phyloP scores from a whole-genome alignment of 345 rosid genomes.

The Euphorbia pulcherrima region DNA sequence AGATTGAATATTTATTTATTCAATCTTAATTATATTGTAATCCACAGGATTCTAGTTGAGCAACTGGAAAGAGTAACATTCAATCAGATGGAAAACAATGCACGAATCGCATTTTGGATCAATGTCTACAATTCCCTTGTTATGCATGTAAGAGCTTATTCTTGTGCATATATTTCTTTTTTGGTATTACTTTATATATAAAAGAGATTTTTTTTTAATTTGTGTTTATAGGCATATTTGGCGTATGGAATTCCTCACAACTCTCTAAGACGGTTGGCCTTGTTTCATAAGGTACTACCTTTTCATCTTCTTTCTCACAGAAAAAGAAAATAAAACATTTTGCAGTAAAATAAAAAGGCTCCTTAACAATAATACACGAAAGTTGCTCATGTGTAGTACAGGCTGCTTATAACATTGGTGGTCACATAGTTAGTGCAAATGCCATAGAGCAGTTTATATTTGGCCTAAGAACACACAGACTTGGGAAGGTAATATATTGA shows the following conservation, averaged over 20 bases:
- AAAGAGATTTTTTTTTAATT: constrained; percentile 12
- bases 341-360: no score
- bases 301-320: constrained; percentile 24
- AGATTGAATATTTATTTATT: no score
- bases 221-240: constrained; percentile 59
- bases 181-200: constrained; percentile 2
- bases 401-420: constrained; percentile 89
- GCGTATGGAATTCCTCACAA: constrained; percentile 75
- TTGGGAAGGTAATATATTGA: constrained; percentile 54
- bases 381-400: constrained; percentile 65
- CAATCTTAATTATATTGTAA: no score
- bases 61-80: constrained; percentile 69
- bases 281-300: constrained; percentile 85
- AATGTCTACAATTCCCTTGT: constrained; percentile 84
- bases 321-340: no score
- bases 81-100: constrained; percentile 53
- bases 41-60: constrained; percentile 70
- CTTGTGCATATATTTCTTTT: not conserved
- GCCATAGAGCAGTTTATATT: constrained; percentile 80
- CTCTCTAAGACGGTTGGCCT: constrained; percentile 68
- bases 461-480: constrained; percentile 61
- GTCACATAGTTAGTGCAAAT: constrained; percentile 70
- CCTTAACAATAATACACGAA: no score
- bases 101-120: constrained; percentile 80
- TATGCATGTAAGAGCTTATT: constrained; percentile 66